Evolutionary conservation across 2,329 filamentous ascomycete genomes (phyloP).

Genomic region (Cladosporium sp.): DNA sequence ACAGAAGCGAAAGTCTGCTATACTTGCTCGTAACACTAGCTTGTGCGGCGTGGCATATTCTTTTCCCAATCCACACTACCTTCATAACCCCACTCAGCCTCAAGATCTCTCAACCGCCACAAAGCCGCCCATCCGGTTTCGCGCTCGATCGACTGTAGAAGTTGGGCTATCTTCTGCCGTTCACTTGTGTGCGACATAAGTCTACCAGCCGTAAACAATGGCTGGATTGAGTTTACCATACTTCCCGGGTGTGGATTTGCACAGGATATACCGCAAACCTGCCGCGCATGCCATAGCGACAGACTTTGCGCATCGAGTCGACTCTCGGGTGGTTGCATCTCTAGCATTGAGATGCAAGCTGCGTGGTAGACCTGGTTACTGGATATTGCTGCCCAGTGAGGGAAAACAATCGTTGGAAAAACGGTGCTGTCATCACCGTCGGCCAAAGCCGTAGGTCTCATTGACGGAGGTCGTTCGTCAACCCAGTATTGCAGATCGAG

Average conservation of each 20-base stretch:
- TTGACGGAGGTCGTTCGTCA: slow-evolving; percentile 2
- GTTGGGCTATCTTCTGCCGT: slow-evolving; percentile 46
- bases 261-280: slow-evolving; percentile 46
- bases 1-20: not conserved
- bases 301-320: not conserved
- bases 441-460: slow-evolving; percentile 22
- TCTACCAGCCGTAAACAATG: slow-evolving; percentile 46
- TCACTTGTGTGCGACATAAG: slow-evolving; percentile 44
- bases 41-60: not conserved
- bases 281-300: slow-evolving; percentile 45
- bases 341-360: slow-evolving; percentile 53
- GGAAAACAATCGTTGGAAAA: slow-evolving; percentile 46
- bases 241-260: slow-evolving; percentile 45
- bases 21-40: not conserved
- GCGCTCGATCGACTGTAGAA: slow-evolving; percentile 50
- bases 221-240: slow-evolving; percentile 46
- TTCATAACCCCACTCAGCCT: slow-evolving; percentile 50
- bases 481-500: slow-evolving; percentile 31
- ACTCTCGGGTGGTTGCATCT: slow-evolving; percentile 45
- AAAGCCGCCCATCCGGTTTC: slow-evolving; percentile 54
- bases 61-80: not conserved
- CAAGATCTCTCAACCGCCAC: slow-evolving; percentile 54
- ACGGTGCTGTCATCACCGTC: slow-evolving; percentile 18
- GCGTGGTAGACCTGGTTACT: slow-evolving; percentile 57
- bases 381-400: slow-evolving; percentile 43